Evolutionary conservation across 225 moss, liverwort and hornwort genomes (phyloP).

Genomic region (Ulota crispa): DNA sequence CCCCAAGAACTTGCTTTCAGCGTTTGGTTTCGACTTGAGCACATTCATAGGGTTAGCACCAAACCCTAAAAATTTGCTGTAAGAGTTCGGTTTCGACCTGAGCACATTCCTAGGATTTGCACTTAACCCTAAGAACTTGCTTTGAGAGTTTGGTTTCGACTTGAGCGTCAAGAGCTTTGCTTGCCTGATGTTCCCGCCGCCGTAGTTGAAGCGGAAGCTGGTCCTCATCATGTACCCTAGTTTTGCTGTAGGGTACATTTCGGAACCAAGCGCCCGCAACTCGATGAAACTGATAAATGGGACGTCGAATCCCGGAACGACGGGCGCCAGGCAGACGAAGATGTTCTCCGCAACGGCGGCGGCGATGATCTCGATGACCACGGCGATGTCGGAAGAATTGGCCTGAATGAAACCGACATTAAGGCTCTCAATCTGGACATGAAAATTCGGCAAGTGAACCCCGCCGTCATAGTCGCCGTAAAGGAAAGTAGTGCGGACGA

Average conservation of each 20-base stretch:
- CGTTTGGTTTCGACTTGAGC: background rate
- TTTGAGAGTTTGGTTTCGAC: background rate
- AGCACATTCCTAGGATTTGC: no score
- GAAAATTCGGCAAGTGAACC: background rate
- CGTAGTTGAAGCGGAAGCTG: constrained; percentile 33
- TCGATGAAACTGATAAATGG: constrained; percentile 43
- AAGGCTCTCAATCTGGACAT: constrained; percentile 30
- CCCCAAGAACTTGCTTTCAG: background rate
- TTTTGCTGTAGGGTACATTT: constrained; percentile 21
- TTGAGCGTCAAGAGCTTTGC: background rate
- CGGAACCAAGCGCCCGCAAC: constrained; percentile 7
- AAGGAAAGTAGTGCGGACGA: constrained; percentile 35
- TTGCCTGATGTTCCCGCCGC: constrained; percentile 19
- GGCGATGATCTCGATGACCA: constrained; percentile 27
- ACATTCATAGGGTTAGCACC: no score
- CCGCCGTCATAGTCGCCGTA: constrained; percentile 33
- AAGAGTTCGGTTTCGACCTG: background rate
- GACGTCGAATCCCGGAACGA: constrained; percentile 11
- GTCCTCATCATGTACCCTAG: constrained; percentile 29
- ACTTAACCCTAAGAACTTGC: background rate
- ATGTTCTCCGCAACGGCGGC: constrained; percentile 19
- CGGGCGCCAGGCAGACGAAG: constrained; percentile 35
- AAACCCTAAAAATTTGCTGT: background rate
- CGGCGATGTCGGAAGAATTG: background rate
- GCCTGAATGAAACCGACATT: background rate